phyloP scores from a whole-genome alignment of 495 filamentous ascomycete species.

The Penicillium psychrofluorescens region DNA sequence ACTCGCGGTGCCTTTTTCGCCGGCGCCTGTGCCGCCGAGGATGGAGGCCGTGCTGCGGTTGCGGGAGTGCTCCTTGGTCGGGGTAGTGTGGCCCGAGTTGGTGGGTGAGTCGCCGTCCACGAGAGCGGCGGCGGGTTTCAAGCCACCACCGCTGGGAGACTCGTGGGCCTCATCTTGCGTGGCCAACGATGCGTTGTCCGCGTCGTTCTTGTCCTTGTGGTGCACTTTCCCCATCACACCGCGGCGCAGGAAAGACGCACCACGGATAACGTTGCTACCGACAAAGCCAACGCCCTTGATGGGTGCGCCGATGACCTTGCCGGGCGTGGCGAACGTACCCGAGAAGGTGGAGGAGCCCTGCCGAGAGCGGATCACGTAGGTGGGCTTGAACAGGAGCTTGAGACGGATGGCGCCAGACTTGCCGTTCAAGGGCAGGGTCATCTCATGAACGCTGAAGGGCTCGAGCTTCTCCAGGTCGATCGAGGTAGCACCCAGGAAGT shows the following conservation, averaged over 20 bases:
- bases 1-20: conserved; percentile 64
- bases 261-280: conserved; percentile 76
- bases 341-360: conserved; percentile 92
- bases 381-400: conserved; percentile 85
- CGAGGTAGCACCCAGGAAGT: conserved; percentile 68
- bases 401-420: conserved; percentile 80
- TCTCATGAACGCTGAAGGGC: conserved; percentile 69
- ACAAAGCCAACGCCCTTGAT: conserved; percentile 83
- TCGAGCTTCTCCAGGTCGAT: conserved; percentile 80
- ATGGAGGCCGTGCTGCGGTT: conserved; percentile 66
- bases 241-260: conserved; percentile 77
- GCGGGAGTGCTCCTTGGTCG: conserved; percentile 48
- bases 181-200: conserved; percentile 34
- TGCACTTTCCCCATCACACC: conserved; percentile 56
- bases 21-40: conserved; percentile 37
- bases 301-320: conserved; percentile 86
- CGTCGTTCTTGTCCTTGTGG: conserved; percentile 51
- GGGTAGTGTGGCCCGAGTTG: conserved; percentile 17
- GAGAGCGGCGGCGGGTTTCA: conserved; percentile 26
- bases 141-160: conserved; percentile 30
- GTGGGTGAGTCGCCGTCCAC: conserved; percentile 26
- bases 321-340: conserved; percentile 84
- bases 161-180: conserved; percentile 21
- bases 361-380: conserved; percentile 79
- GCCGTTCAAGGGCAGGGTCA: conserved; percentile 72